Percentiles rank a stretch among this genome's conserved stretches.
Evolutionary conservation across 169 alveolate genomes (phyloP).

Genomic region (Sarcocystis neurona): DNA sequence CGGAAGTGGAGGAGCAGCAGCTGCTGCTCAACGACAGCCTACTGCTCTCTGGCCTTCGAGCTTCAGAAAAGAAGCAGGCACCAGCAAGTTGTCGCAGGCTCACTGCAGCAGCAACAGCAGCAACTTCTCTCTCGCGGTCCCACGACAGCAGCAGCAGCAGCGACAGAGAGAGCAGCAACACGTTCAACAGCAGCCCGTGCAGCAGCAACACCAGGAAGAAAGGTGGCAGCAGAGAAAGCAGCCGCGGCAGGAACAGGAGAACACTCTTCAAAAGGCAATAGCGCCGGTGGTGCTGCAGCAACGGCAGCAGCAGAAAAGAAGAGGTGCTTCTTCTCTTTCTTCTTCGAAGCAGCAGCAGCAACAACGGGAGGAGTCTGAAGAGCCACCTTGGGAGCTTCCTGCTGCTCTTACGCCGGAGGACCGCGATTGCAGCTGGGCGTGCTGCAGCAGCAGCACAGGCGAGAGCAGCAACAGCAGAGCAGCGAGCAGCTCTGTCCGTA

Average conservation of each 20-base stretch:
- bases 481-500: background rate
- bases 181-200: constrained; percentile 1
- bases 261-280: too few species aligned
- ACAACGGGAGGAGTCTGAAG: too few species aligned
- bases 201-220: background rate
- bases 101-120: constrained; percentile 17
- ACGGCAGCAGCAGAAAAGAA: too few species aligned
- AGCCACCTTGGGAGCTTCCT: too few species aligned
- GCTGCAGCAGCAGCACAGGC: background rate
- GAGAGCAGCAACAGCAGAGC: constrained; percentile 14
- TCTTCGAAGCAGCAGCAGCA: too few species aligned
- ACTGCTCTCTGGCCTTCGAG: background rate
- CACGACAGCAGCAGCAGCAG: constrained; percentile 27
- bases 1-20: background rate
- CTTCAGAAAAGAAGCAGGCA: background rate
- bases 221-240: background rate
- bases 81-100: background rate
- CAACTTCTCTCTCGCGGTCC: too few species aligned
- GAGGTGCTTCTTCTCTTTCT: too few species aligned
- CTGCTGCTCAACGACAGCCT: background rate
- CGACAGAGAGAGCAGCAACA: constrained; percentile 18
- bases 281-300: too few species aligned
- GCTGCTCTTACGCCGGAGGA: too few species aligned
- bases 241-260: constrained; percentile 18
- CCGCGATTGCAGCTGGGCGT: background rate